phyloP scores from a whole-genome alignment of 2,329 filamentous ascomycete genomes.

The Onygenales sp. region DNA sequence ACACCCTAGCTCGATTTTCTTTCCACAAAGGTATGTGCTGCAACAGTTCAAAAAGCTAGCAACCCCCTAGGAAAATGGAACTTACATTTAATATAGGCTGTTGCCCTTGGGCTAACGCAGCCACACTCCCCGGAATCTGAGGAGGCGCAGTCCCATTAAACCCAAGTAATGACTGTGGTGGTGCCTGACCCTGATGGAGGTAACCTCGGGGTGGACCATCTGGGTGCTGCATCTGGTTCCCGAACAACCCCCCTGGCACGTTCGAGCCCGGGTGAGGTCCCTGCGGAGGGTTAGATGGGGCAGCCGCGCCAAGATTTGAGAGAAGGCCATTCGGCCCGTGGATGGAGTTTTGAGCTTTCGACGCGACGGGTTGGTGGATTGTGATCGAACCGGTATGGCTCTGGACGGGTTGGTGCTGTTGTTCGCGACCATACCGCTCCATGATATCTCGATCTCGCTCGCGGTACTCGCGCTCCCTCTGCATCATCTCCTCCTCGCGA shows the following conservation, averaged over 20 bases:
- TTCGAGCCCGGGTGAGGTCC: constrained; percentile 49
- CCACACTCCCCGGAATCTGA: constrained; percentile 41
- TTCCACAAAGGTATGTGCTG: not conserved
- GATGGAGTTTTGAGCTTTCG: constrained; percentile 68
- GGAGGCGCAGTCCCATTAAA: constrained; percentile 33
- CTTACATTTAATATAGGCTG: constrained; percentile 68
- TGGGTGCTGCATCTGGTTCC: constrained; percentile 53
- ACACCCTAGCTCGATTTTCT: not conserved
- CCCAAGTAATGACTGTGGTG: constrained; percentile 44
- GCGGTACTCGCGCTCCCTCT: constrained; percentile 46
- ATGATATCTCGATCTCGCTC: constrained; percentile 42
- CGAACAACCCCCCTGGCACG: constrained; percentile 57
- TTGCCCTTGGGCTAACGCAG: constrained; percentile 63
- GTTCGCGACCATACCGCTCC: constrained; percentile 56
- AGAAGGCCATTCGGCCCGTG: constrained; percentile 88
- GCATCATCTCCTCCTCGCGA: constrained; percentile 48
- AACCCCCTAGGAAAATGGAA: constrained; percentile 9
- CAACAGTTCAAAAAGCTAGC: not conserved
- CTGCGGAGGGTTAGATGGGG: constrained; percentile 44
- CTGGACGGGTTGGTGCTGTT: constrained; percentile 62
- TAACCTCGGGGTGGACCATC: constrained; percentile 47
- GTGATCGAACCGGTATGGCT: constrained; percentile 81
- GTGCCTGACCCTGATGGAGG: constrained; percentile 52
- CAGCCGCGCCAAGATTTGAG: constrained; percentile 57
- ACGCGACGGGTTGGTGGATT: constrained; percentile 87